These are phyloP conservation scores for Phaeomoniella chlamydospora DNA, from an alignment of 2,329 filamentous ascomycete species.

Conservation along the genomic window DNA sequence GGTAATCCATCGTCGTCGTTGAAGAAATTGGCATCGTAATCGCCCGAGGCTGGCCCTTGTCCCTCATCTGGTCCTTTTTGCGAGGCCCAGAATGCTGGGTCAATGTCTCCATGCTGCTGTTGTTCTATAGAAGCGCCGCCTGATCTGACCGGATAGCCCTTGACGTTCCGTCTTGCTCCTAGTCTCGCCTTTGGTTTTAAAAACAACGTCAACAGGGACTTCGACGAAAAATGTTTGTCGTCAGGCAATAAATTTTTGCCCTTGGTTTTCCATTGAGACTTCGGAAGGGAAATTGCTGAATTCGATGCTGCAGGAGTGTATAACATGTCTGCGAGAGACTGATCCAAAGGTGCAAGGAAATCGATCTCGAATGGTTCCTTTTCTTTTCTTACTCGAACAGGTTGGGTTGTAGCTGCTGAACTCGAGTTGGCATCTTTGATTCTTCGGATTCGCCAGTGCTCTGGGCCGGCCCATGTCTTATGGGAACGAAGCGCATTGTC, in stretches of 20 bases:
- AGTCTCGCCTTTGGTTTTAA: constrained; percentile 85
- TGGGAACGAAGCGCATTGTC: constrained; percentile 67
- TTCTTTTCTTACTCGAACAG: constrained; percentile 62
- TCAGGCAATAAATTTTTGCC: constrained; percentile 86
- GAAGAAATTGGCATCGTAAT: constrained; percentile 97
- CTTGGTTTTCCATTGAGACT: constrained; percentile 92
- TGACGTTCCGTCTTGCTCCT: constrained; percentile 46
- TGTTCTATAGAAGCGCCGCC: constrained; percentile 27
- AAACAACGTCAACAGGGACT: constrained; percentile 77
- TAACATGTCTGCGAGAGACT: constrained; percentile 56
- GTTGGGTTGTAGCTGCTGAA: constrained; percentile 28
- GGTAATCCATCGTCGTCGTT: constrained; percentile 48
- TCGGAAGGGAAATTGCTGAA: constrained; percentile 69
- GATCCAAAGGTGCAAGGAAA: constrained; percentile 62
- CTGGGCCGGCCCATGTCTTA: constrained; percentile 96
- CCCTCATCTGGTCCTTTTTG: constrained; percentile 27
- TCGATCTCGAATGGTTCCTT: constrained; percentile 95
- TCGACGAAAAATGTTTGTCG: constrained; percentile 96
- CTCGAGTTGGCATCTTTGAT: constrained; percentile 63
- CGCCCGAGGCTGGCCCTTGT: constrained; percentile 49
- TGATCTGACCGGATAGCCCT: constrained; percentile 22
- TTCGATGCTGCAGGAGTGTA: constrained; percentile 73
- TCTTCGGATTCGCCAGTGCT: constrained; percentile 93
- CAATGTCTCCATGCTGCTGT: constrained; percentile 61
- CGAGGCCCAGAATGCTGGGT: constrained; percentile 88